Evolutionary conservation across 805 yeast genomes (phyloP), one percentile per base, ranked within the genome.

Genomic region (Ogataea allantospora): DNA sequence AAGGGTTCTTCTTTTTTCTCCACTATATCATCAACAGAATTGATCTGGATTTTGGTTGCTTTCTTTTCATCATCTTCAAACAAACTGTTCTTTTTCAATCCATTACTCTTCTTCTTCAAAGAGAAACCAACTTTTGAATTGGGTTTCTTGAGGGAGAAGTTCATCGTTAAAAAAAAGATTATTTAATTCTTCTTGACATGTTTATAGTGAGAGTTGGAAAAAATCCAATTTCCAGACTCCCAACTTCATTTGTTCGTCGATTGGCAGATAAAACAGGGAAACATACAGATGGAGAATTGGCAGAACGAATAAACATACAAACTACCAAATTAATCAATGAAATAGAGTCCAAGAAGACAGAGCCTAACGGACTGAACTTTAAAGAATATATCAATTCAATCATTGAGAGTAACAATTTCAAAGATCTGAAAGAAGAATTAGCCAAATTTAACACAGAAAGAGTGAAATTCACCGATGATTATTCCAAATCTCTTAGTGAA

Each of bases 401-500:
- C 12, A 50, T 53, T 4, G 54, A 54, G 26, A 59, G 64, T 35
- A 64, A 59, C 21, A 62, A 62, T 30, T 60, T 60, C 35, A 55
- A 55, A 26, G 47, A 51, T 14, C 49, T 63, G 27, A 63, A 62
- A 39, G 42, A 44, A 15, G 67, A 63, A 32, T 44, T 63, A 19
- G 32, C 43, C 6, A 53, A 44, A 9, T 61, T 60, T 38, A 55
- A 52, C 33, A 49, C 60, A 6, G 42, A 44, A 4, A 40, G 58
- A 29, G 29, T 42, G 18, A 47, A 53, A 19, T 40, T 39, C 9
- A 46, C 53, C 18, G 40, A 48, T 4, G 65, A 58, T 17, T 67
- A 65, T 47, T 55, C 67, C 12, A 62, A 63, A 22, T 67, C 69
- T 26, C 54, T 67, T 4, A 53, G 70, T 27, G 68, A 73, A 39